Evolutionary conservation across 352 stramenopile genomes (phyloP), one percentile per base, ranked within the genome.

Genomic region (Globisporangium ultimum): DNA sequence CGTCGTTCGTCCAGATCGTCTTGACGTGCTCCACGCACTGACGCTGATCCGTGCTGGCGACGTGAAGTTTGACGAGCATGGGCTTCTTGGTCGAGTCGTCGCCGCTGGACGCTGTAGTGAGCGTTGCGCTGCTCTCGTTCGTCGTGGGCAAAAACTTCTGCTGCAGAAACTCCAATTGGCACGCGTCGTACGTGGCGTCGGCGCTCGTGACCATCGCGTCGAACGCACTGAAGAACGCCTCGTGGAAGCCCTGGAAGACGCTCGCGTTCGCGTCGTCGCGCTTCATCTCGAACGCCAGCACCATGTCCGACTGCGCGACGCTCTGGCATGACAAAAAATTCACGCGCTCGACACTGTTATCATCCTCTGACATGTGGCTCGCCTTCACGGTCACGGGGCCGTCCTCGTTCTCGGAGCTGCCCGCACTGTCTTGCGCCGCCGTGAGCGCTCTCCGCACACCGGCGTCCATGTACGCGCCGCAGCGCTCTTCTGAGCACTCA

Each of bases 141-240:
- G 76, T 62, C 2, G 55, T 72, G 2, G 76, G 69, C 20, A 89
- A 62, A 38, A 88, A 54, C 61, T 86, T 74, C 18, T 87, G 58
- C 58, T 89, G 81, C 20, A 91, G 28, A 55, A 85, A 87, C 20
- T 81, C 72, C 24, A 93, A 48, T 48, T 89, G 74, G 24, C 81
- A 93, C 18, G 78, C 81, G 32, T 89, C 78, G 38, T 68, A 60
- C 17, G 61, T 84, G 20, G 84, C 66, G 64, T 86, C 83, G 18
- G 65, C 66, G 45, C 78, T 85, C 10, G 64, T 64, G 50, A 91
- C 21, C 74, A 90, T 85, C 12, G 71, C 68, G 67, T 93, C 76
- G 43, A 84, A 89, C 24, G 78, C 81, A 11, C 59, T 45, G 64
- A 88, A 88, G 53, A 90, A 90, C 12, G 78, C 70, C 18, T 75